Evolutionary conservation across 768 basidiomycete genomes (phyloP).

Genomic region (Mycena amicta): DNA sequence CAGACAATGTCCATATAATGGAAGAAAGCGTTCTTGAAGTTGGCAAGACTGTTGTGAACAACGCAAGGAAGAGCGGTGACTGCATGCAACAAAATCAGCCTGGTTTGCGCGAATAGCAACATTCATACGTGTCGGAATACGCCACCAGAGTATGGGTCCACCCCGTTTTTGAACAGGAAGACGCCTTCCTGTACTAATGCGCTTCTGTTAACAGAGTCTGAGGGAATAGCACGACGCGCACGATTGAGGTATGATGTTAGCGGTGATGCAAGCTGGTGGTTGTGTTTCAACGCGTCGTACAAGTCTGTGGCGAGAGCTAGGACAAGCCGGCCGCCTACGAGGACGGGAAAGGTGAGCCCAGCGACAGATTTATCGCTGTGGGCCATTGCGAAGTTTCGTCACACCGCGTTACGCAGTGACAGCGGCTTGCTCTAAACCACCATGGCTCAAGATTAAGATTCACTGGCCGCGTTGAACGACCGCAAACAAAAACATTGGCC

Average conservation of each 20-base stretch:
- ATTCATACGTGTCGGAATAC: slow-evolving; percentile 79
- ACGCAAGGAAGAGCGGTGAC: slow-evolving; percentile 80
- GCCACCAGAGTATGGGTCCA: slow-evolving; percentile 88
- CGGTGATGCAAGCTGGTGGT: slow-evolving; percentile 81
- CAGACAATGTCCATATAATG: slow-evolving; percentile 70
- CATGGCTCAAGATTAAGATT: too few species aligned
- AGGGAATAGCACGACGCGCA: slow-evolving; percentile 44
- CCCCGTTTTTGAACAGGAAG: slow-evolving; percentile 73
- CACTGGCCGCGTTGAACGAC: too few species aligned
- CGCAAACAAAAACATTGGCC: too few species aligned
- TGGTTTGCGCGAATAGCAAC: not conserved
- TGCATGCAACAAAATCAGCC: slow-evolving; percentile 31
- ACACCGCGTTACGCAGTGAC: too few species aligned
- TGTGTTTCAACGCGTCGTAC: slow-evolving; percentile 56
- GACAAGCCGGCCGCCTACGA: slow-evolving; percentile 52
- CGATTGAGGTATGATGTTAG: slow-evolving; percentile 78
- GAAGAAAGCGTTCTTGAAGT: slow-evolving; percentile 49
- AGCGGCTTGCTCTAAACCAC: too few species aligned
- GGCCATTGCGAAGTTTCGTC: too few species aligned
- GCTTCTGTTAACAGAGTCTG: slow-evolving; percentile 17
- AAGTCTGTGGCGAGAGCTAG: slow-evolving; percentile 52
- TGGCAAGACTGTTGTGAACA: slow-evolving; percentile 75
- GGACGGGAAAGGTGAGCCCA: slow-evolving; percentile 35
- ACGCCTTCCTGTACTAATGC: slow-evolving; percentile 85
- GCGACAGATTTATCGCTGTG: too few species aligned